Base-by-base conservation (phyloP, 2,329 filamentous ascomycete species). In the Lecanicillium sp. region DNA sequence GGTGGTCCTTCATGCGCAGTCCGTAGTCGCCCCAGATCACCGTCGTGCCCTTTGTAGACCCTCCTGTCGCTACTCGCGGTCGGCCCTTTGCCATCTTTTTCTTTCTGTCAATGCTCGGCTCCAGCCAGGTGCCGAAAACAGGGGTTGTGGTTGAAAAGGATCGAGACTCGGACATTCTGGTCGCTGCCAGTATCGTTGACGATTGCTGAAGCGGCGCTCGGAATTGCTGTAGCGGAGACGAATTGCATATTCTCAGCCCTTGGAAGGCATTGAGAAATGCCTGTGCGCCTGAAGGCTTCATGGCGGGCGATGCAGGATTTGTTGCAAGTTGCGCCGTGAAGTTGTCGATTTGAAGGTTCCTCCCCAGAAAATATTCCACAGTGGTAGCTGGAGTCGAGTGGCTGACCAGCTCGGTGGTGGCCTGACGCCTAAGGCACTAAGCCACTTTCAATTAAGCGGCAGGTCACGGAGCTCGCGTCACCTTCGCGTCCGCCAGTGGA, bases 11-110 rank as follows among this genome's bases (percentile, higher is more conserved):
- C 81, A 98, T 92, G 41, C 92, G 85, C 50, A 98, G 69, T 8
- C 92, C 92, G 58, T 89, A 98, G 61, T 97, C 89, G 40, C 92
- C 92, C 87, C 88, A 97, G 41, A 94, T 80, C 15, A 98, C 84
- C 0, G 90, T 97, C 27, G 92, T 98, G 50, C 92, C 92, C 60
- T 94, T 88, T 27, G 76, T 81, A 40, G 86, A 94, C 44, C 92
- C 92, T 45, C 92, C 92, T 0, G 89, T 98, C 17, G 86, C 77
- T 35, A 97, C 88, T 52, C 87, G 79, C 36, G 86, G 83, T 2
- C 88, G 79, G 29, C 90, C 92, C 67, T 96, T 96, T 50, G 88
- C 89, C 71, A 94, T 94, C 61, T 86, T 87, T 56, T 79, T 83
- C 58, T 87, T 89, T 48, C 86, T 79, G 52, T 81, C 63, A 46